These are phyloP conservation scores for Cladosporium austrohemisphaericum DNA, from an alignment of 2,329 filamentous ascomycete species.

Conservation along the genomic window DNA sequence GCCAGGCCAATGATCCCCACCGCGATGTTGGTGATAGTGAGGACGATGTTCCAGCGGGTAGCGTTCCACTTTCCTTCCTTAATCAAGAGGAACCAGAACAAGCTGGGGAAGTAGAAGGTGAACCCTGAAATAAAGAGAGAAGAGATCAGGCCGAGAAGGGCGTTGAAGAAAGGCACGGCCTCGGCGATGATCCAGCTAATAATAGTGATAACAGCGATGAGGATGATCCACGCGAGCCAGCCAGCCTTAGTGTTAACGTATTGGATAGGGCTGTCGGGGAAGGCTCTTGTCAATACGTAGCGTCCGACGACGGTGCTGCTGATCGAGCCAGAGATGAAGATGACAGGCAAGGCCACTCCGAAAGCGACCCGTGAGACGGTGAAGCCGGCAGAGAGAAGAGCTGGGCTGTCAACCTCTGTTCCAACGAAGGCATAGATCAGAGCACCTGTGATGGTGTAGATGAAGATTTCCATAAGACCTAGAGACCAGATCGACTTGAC, in stretches of 20 bases:
- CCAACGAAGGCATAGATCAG: conserved; percentile 68
- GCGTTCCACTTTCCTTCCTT: conserved; percentile 47
- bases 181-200: conserved; percentile 67
- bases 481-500: conserved; percentile 58
- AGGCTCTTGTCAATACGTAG: conserved; percentile 63
- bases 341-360: conserved; percentile 68
- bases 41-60: conserved; percentile 41
- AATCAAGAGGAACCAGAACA: conserved; percentile 44
- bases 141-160: conserved; percentile 60
- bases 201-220: conserved; percentile 57
- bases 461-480: conserved; percentile 56
- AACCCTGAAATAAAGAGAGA: conserved; percentile 67
- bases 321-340: conserved; percentile 69
- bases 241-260: conserved; percentile 41
- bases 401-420: conserved; percentile 58
- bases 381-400: conserved; percentile 58
- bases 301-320: conserved; percentile 51
- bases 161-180: conserved; percentile 68
- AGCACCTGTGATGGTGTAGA: conserved; percentile 64
- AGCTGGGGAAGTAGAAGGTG: conserved; percentile 36
- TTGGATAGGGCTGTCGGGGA: conserved; percentile 53
- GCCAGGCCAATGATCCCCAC: conserved; percentile 37
- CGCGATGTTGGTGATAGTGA: conserved; percentile 43
- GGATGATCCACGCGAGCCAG: conserved; percentile 56
- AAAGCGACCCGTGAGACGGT: conserved; percentile 62